Percentiles rank a stretch among this genome's conserved stretches.
Evolutionary conservation across 1,284 basidiomycete genomes (phyloP).

Genomic region (Leccinum pachyderme): DNA sequence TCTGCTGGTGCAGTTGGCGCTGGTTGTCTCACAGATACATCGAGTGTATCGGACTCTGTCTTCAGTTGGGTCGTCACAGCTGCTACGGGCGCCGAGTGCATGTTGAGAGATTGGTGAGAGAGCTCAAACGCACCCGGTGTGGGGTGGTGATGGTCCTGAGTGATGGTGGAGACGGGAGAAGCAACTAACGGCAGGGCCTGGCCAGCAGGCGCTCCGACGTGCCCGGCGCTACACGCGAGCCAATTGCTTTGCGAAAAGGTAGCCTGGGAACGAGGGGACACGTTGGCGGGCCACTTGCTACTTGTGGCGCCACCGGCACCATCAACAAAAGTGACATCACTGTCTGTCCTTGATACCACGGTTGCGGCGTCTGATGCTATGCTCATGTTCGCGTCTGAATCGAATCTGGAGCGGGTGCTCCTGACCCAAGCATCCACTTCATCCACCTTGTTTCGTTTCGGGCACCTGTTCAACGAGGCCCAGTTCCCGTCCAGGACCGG

Average conservation of each 20-base stretch:
- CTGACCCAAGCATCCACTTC: conserved; percentile 15
- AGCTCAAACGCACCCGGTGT: conserved; percentile 2
- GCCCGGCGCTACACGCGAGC: neutral
- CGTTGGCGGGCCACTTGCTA: neutral
- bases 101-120: conserved; percentile 3
- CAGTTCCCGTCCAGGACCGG: conserved; percentile 1
- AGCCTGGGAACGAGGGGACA: neutral
- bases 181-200: conserved; percentile 27
- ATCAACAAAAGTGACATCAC: conserved; percentile 28
- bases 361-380: conserved; percentile 9
- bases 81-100: conserved; percentile 3
- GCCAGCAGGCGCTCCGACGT: conserved; percentile 9
- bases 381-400: conserved; percentile 9
- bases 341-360: conserved; percentile 19
- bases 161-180: conserved; percentile 10
- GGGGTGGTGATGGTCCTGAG: neutral
- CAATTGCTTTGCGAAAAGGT: neutral
- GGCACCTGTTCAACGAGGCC: neutral
- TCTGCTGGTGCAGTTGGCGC: neutral
- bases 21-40: neutral
- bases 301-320: neutral
- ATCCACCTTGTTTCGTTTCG: conserved; percentile 16
- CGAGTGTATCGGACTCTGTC: conserved; percentile 1
- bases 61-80: neutral
- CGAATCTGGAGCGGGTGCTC: conserved; percentile 16